phyloP scores from a whole-genome alignment of 192 early-diverging fungal genomes.

The Dissophora ornata region DNA sequence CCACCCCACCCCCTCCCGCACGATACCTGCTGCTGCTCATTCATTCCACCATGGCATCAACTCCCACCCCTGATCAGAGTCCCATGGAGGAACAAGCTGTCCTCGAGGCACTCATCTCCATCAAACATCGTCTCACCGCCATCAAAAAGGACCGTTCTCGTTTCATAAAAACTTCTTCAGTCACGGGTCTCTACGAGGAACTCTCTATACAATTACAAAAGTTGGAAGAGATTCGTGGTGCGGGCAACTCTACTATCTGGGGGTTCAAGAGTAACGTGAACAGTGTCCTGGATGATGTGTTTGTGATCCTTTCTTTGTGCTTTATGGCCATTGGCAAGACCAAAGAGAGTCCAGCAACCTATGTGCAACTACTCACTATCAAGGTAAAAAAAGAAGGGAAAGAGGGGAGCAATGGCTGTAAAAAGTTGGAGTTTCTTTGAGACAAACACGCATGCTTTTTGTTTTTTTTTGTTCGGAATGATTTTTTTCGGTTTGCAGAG shows the following conservation, averaged over 20 bases:
- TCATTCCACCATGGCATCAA: constrained; percentile 28
- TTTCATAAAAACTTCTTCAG: constrained; percentile 72
- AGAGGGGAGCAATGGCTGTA: neutral
- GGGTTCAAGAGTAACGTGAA: constrained; percentile 65
- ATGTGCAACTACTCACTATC: constrained; percentile 80
- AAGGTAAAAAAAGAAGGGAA: constrained; percentile 58
- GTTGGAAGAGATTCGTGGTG: constrained; percentile 58
- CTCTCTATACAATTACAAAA: constrained; percentile 59
- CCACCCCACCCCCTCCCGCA: neutral
- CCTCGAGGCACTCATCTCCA: constrained; percentile 72
- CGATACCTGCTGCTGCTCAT: neutral
- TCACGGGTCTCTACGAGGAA: constrained; percentile 73
- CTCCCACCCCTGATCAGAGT: constrained; percentile 52
- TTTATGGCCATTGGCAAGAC: constrained; percentile 82
- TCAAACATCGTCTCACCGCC: constrained; percentile 76
- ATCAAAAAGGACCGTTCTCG: constrained; percentile 80
- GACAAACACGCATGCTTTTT: too few species aligned
- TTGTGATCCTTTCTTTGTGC: constrained; percentile 80
- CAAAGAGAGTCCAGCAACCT: constrained; percentile 79
- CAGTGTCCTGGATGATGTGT: constrained; percentile 79
- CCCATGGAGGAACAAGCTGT: constrained; percentile 70
- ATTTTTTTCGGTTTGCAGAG: too few species aligned
- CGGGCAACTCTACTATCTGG: constrained; percentile 44
- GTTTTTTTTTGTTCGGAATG: too few species aligned
- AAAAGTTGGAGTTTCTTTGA: too few species aligned